Percentiles rank a stretch among this genome's conserved stretches.
phyloP scores from a whole-genome alignment of 306 rosid species.

The Castanea mollissima region DNA sequence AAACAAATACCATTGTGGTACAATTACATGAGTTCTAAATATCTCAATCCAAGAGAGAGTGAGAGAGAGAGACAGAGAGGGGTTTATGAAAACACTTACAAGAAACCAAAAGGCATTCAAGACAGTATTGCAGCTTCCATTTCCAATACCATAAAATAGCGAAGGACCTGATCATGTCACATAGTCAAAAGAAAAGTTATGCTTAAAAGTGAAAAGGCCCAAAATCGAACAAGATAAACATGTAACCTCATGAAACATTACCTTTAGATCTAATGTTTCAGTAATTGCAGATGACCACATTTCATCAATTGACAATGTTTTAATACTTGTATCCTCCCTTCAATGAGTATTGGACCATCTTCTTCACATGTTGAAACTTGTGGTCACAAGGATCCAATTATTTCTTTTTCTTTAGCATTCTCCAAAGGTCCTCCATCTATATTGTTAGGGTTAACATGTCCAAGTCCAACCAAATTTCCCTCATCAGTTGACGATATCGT shows the following conservation, averaged over 20 bases:
- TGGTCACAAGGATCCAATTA: conserved; percentile 50
- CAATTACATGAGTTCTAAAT: not conserved
- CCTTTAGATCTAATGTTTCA: conserved; percentile 43
- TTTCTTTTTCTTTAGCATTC: conserved; percentile 45
- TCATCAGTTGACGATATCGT: conserved; percentile 25
- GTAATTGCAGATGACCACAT: conserved; percentile 36
- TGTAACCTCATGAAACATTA: conserved; percentile 10
- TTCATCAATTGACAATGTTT: conserved; percentile 37
- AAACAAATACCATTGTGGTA: not conserved
- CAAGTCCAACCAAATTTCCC: conserved; percentile 26
- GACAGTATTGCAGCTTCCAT: not conserved
- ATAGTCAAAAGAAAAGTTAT: not conserved
- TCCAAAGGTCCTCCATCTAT: not conserved
- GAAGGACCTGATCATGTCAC: not conserved
- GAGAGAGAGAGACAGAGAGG: not conserved
- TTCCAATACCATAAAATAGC: not conserved
- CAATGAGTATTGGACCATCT: conserved; percentile 11
- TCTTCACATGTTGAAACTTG: conserved; percentile 3
- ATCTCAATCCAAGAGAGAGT: not conserved
- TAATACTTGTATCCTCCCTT: conserved; percentile 33
- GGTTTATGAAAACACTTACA: not conserved
- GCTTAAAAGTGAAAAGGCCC: not conserved
- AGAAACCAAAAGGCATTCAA: not conserved
- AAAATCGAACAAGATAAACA: not conserved
- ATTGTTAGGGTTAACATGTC: too few relatives aligned